A percentile compares a stretch with the other conserved stretches of the same genome.
These are phyloP conservation scores for Venturia pyrina DNA, from an alignment of 2,329 filamentous ascomycete species.

Conservation along the genomic window DNA sequence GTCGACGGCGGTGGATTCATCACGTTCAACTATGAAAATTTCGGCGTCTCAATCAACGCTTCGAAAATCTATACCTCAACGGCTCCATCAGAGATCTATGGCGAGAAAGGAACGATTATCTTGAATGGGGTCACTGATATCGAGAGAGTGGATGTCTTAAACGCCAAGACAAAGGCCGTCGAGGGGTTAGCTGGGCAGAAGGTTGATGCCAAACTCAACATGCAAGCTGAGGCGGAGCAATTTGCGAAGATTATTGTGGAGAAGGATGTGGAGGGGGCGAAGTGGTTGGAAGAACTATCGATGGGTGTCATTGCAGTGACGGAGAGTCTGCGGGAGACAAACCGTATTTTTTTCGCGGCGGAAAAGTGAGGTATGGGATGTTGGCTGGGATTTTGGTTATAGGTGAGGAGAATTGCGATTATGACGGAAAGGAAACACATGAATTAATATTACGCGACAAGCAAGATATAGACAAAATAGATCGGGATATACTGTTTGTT, in stretches of 20 bases:
- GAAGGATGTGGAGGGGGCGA: slow-evolving; percentile 27
- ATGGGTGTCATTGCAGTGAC: slow-evolving; percentile 32
- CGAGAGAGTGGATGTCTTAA: slow-evolving; percentile 29
- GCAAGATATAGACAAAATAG: background rate
- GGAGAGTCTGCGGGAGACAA: slow-evolving; percentile 33
- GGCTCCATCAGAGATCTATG: slow-evolving; percentile 36
- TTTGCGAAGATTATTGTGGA: slow-evolving; percentile 34
- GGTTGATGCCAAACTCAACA: slow-evolving; percentile 31
- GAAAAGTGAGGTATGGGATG: slow-evolving; percentile 17
- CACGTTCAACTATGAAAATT: slow-evolving; percentile 33
- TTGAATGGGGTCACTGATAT: slow-evolving; percentile 37
- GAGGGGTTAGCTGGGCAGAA: slow-evolving; percentile 30
- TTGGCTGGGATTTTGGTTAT: background rate
- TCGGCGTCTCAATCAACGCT: slow-evolving; percentile 34
- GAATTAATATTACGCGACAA: background rate
- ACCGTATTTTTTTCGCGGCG: slow-evolving; percentile 33
- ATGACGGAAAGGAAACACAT: background rate
- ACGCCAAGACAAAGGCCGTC: slow-evolving; percentile 33
- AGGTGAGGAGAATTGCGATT: background rate
- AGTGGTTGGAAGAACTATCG: slow-evolving; percentile 31
- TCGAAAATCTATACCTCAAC: slow-evolving; percentile 36
- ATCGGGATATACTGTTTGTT: too few relatives aligned
- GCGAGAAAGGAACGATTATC: slow-evolving; percentile 36
- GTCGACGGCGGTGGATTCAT: slow-evolving; percentile 37
- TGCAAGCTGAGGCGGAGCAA: slow-evolving; percentile 38